phyloP scores from a whole-genome alignment of 1,139 yeast genomes.

The Lodderomyces orthopsilosis region DNA sequence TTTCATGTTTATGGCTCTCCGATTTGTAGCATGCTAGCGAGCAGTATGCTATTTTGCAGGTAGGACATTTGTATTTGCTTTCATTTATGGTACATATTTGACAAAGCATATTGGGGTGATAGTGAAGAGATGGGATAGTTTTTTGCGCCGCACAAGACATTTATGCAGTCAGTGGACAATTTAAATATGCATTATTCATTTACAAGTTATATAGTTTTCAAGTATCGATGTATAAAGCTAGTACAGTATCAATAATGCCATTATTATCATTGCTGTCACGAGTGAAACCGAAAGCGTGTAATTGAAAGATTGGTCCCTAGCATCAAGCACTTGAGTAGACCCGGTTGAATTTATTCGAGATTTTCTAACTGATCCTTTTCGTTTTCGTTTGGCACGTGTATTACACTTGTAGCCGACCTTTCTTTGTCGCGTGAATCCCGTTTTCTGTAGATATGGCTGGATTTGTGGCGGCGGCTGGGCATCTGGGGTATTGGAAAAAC shows the following conservation, averaged over 20 bases:
- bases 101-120: slow-evolving; percentile 25
- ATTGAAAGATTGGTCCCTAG: background rate
- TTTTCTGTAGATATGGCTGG: background rate
- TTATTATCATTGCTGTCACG: background rate
- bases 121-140: background rate
- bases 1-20: slow-evolving; percentile 31
- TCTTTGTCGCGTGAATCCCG: background rate
- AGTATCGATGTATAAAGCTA: background rate
- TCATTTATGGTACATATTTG: slow-evolving; percentile 40
- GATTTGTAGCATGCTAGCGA: slow-evolving; percentile 58
- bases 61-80: slow-evolving; percentile 64
- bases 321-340: background rate
- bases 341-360: background rate
- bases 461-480: too few species aligned
- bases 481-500: too few species aligned
- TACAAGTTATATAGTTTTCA: background rate
- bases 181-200: too few species aligned
- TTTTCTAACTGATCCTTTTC: background rate
- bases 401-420: background rate
- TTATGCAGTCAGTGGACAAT: background rate
- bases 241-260: background rate
- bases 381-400: background rate
- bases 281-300: background rate
- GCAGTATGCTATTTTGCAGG: slow-evolving; percentile 47
- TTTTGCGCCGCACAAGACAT: background rate